Conservation (phyloP, 176 grass and related monocot species). For the Aegilops longissima region DNA sequence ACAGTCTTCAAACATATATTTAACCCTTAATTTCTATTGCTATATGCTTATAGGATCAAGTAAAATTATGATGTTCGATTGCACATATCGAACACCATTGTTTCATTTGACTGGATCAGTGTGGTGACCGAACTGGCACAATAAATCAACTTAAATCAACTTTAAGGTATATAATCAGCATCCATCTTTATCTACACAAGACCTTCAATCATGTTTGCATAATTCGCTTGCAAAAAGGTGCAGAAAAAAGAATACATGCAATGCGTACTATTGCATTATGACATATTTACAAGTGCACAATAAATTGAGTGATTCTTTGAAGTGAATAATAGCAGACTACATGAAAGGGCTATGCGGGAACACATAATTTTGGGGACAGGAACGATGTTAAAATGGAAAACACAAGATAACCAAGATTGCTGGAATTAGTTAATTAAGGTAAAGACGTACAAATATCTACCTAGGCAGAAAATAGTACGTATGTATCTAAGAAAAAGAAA, state of each 20-base stretch:
- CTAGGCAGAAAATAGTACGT: background rate
- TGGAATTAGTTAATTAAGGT: slow-evolving; percentile 15
- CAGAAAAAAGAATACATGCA: slow-evolving; percentile 19
- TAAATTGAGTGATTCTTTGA: background rate
- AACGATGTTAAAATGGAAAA: slow-evolving; percentile 24
- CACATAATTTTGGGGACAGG: background rate
- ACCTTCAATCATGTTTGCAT: background rate
- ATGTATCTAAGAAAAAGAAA: slow-evolving; percentile 16
- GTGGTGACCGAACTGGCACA: background rate
- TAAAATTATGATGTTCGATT: background rate
- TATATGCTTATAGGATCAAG: background rate
- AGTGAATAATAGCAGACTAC: background rate
- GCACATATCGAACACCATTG: background rate
- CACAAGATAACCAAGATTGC: slow-evolving; percentile 10
- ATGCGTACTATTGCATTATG: background rate
- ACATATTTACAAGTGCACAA: background rate
- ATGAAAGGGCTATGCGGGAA: background rate
- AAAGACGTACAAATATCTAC: background rate
- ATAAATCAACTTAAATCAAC: background rate
- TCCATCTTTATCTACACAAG: background rate
- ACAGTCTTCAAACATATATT: background rate
- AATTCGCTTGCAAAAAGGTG: background rate
- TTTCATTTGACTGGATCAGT: background rate
- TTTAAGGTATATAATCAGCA: slow-evolving; percentile 4
- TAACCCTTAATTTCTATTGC: slow-evolving; percentile 4